Percentiles rank a stretch among this genome's conserved stretches.
Evolutionary conservation across 2,329 filamentous ascomycete genomes (phyloP).

Genomic region (Fusarium dlaminii): DNA sequence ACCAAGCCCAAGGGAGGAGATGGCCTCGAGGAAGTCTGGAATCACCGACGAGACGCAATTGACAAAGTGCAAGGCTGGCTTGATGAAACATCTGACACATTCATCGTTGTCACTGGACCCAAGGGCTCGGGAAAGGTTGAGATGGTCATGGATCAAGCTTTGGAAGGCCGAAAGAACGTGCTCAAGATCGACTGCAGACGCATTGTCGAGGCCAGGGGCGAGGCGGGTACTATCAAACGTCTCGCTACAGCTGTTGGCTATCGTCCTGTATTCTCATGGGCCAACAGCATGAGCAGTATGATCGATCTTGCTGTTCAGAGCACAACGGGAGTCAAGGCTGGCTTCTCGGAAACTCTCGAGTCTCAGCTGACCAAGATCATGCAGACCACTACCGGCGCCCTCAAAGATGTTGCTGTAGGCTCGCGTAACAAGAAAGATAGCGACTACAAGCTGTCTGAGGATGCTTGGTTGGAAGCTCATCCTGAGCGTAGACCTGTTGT

Average conservation of each 20-base stretch:
- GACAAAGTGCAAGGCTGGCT: constrained; percentile 86
- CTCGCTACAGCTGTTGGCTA: constrained; percentile 89
- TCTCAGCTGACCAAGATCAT: constrained; percentile 89
- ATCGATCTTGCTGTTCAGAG: constrained; percentile 92
- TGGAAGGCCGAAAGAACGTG: constrained; percentile 79
- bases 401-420: constrained; percentile 80
- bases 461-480: constrained; percentile 90
- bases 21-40: constrained; percentile 84
- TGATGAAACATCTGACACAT: constrained; percentile 87
- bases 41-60: constrained; percentile 84
- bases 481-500: constrained; percentile 85
- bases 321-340: constrained; percentile 92
- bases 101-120: constrained; percentile 92
- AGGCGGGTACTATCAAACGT: constrained; percentile 83
- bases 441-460: constrained; percentile 77
- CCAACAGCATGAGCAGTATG: constrained; percentile 93
- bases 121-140: constrained; percentile 92
- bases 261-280: constrained; percentile 92
- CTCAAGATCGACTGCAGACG: constrained; percentile 92
- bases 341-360: constrained; percentile 92
- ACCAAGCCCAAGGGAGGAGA: constrained; percentile 69
- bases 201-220: constrained; percentile 89
- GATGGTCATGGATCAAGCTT: constrained; percentile 83
- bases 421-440: constrained; percentile 76
- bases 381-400: constrained; percentile 80